A percentile compares a stretch with the other conserved stretches of the same genome.
Evolutionary conservation across 148 eudicot genomes (phyloP).

Genomic region (Oxyria digyna): DNA sequence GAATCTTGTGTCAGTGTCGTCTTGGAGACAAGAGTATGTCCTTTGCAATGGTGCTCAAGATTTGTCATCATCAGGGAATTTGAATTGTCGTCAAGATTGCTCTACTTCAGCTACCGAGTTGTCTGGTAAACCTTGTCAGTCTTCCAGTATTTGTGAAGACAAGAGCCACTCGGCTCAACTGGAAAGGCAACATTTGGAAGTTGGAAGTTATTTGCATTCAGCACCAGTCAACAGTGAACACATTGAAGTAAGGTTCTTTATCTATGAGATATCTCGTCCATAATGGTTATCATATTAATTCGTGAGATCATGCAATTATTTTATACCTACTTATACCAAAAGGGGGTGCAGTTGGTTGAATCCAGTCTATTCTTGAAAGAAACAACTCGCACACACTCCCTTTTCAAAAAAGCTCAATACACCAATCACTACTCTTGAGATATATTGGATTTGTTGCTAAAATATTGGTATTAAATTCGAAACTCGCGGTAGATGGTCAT

Average conservation of each 20-base stretch:
- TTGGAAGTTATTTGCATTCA: neutral
- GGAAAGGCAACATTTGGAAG: neutral
- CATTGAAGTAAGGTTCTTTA: neutral
- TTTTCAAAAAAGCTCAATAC: no score
- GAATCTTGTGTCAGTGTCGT: neutral
- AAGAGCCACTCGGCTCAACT: neutral
- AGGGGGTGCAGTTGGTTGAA: no score
- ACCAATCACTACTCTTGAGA: no score
- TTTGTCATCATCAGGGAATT: neutral
- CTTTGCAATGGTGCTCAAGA: slow-evolving; percentile 3
- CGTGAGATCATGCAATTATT: no score
- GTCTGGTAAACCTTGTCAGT: neutral
- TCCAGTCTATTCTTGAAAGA: no score
- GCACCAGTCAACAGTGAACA: slow-evolving; percentile 4
- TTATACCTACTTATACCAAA: no score
- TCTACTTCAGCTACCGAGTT: neutral
- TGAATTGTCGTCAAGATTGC: neutral
- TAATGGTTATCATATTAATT: neutral
- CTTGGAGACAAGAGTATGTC: neutral
- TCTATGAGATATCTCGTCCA: neutral
- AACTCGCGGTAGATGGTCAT: no score
- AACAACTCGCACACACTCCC: no score
- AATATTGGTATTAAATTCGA: no score
- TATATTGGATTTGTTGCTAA: no score
- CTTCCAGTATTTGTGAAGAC: neutral